A percentile compares a stretch with the other conserved stretches of the same genome.
Evolutionary conservation across 1,284 basidiomycete genomes (phyloP).

Genomic region (Microbotryum lychnidis-dioicae): DNA sequence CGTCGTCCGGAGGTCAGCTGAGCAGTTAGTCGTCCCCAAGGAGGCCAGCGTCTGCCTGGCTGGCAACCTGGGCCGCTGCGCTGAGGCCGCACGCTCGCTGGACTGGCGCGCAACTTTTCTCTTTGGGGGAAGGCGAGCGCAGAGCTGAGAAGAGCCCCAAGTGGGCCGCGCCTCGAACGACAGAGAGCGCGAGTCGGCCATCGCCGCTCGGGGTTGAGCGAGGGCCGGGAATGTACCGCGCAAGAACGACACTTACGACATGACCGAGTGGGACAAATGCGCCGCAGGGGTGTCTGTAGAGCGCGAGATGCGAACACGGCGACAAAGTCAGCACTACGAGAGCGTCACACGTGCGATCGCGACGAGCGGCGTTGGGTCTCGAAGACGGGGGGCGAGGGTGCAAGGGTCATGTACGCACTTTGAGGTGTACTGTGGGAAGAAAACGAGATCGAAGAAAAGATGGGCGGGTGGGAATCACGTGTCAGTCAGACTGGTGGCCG

Average conservation of each 20-base stretch:
- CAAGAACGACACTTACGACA: conserved; percentile 19
- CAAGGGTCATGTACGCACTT: conserved; percentile 2
- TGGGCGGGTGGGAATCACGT: neutral
- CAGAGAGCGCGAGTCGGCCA: neutral
- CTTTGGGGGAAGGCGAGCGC: conserved; percentile 1
- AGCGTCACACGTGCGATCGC: no score
- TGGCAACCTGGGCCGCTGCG: no score
- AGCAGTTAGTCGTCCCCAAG: no score
- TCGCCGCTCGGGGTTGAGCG: neutral
- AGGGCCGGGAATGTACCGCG: no score
- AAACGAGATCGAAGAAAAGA: no score
- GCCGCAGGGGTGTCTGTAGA: conserved; percentile 29
- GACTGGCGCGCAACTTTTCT: neutral
- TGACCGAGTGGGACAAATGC: conserved; percentile 24
- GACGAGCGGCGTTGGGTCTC: no score
- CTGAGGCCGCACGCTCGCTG: no score
- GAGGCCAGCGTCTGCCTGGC: no score
- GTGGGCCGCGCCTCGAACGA: neutral
- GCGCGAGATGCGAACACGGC: no score
- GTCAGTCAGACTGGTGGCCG: neutral
- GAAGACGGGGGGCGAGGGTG: no score
- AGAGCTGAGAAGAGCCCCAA: neutral
- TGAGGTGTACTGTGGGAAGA: conserved; percentile 13
- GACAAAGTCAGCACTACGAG: no score
- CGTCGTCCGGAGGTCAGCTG: conserved; percentile 1